Evolutionary conservation across 208 protist genomes (phyloP).

Genomic region (Vickermania ingenoplastis): DNA sequence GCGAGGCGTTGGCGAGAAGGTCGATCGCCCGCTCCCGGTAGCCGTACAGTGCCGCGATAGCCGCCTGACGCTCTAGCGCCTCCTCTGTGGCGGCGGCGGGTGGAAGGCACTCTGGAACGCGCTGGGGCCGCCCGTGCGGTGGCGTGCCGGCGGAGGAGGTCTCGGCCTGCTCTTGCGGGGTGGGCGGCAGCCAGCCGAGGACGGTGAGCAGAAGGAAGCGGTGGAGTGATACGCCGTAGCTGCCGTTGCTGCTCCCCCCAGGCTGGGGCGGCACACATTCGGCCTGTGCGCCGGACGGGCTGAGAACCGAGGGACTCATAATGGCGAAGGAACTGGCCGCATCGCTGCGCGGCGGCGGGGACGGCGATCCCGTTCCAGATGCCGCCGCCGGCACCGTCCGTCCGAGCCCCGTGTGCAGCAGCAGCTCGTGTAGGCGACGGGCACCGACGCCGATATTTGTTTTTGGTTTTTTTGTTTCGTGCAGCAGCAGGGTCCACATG

Average conservation of each 20-base stretch:
- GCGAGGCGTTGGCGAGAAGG: constrained; percentile 25
- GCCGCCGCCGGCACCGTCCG: no score
- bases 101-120: constrained; percentile 1
- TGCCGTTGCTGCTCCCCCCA: no score
- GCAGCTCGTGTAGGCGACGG: no score
- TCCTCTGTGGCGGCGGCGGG: constrained; percentile 1
- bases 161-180: no score
- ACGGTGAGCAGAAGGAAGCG: constrained; percentile 54
- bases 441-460: no score
- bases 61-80: constrained; percentile 50
- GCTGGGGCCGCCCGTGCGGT: neutral
- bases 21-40: constrained; percentile 20
- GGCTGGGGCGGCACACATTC: no score
- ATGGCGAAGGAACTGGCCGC: no score
- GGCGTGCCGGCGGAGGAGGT: neutral
- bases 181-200: constrained; percentile 63
- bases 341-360: no score
- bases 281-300: no score
- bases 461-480: neutral
- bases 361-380: no score
- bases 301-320: no score
- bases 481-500: constrained; percentile 39
- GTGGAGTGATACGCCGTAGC: neutral
- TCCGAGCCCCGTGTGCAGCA: no score
- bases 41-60: constrained; percentile 53